Evolutionary conservation across 2,329 filamentous ascomycete species (phyloP).

Genomic region (Grosmannia penicillata): DNA sequence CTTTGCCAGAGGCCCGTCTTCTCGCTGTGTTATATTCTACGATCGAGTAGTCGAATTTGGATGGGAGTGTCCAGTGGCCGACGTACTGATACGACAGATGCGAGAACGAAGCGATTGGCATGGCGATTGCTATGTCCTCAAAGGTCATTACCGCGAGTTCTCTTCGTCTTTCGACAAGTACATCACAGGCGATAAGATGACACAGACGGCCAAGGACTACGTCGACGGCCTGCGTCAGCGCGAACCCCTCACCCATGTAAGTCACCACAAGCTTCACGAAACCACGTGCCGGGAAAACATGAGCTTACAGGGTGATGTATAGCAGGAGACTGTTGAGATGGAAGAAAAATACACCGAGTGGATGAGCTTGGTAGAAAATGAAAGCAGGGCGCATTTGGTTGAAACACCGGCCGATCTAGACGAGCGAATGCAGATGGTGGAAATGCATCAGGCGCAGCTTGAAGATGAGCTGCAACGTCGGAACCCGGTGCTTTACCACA

Average conservation of each 20-base stretch:
- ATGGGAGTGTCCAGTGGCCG: slow-evolving; percentile 35
- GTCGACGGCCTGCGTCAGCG: slow-evolving; percentile 22
- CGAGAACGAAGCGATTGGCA: slow-evolving; percentile 28
- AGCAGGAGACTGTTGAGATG: slow-evolving; percentile 14
- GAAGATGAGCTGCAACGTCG: slow-evolving; percentile 32
- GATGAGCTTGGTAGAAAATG: slow-evolving; percentile 26
- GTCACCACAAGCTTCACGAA: slow-evolving; percentile 6
- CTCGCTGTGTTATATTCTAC: slow-evolving; percentile 37
- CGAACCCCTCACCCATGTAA: slow-evolving; percentile 19
- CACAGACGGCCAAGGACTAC: slow-evolving; percentile 24
- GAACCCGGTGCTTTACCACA: slow-evolving; percentile 30
- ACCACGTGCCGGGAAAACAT: no score
- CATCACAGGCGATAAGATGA: slow-evolving; percentile 28
- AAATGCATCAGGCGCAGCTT: slow-evolving; percentile 30
- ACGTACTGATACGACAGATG: slow-evolving; percentile 29
- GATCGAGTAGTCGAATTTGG: slow-evolving; percentile 31
- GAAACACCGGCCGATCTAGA: slow-evolving; percentile 23
- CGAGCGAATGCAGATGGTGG: slow-evolving; percentile 25
- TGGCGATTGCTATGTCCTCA: slow-evolving; percentile 37
- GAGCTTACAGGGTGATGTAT: background rate
- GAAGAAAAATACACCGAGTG: slow-evolving; percentile 28
- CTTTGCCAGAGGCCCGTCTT: slow-evolving; percentile 31
- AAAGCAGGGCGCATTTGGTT: slow-evolving; percentile 23
- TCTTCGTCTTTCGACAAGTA: slow-evolving; percentile 36
- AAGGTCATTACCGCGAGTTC: slow-evolving; percentile 41